Base-by-base conservation (phyloP, 805 yeast genomes). In the Wickerhamiella spandovensis region DNA sequence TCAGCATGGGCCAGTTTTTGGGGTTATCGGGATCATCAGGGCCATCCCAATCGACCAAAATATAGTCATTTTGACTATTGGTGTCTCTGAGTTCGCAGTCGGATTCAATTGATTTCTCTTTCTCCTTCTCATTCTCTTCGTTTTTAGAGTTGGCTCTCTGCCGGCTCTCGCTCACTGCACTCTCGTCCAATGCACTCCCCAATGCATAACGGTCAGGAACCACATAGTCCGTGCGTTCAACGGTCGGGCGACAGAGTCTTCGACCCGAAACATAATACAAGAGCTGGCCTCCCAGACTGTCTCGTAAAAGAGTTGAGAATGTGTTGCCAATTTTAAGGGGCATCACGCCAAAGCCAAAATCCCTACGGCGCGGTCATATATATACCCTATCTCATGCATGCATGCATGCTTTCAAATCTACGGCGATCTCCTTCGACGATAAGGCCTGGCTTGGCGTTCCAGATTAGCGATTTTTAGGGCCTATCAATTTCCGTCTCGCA, bases 1-100 rank as follows among this genome's bases (percentile, higher is more conserved):
- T 65, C 44, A 54, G 49, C 0, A 57, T 17, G 0, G 77, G 67
- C 85, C 85, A 81, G 59, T 81, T 80, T 37, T 62, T 57, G 1
- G 87, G 86, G 55, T 75, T 54, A 45, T 57, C 64, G 2, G 58
- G 61, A 32, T 62, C 66, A 22, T 59, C 57, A 1, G 58, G 57
- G 0, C 67, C 65, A 24, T 64, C 59, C 64, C 65, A 64, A 22
- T 55, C 62, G 1, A 64, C 66, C 15, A 63, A 46, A 23, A 58
- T 51, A 45, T 84, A 85, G 57, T 81, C 85, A 17, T 37, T 37
- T 37, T n/a, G 7, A 23, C 2, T 5, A 5, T 5, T 18, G 24
- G 15, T 39, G 18, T 7, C 17, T 35, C 9, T 35, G 13, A 20
- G 39, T n/a, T 7, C 15, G 5, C 7, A 12, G 24, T 2, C 7